Evolutionary conservation across 2,329 filamentous ascomycete genomes (phyloP), one percentile per base, ranked within the genome.

Genomic region (Triangularia setosa): DNA sequence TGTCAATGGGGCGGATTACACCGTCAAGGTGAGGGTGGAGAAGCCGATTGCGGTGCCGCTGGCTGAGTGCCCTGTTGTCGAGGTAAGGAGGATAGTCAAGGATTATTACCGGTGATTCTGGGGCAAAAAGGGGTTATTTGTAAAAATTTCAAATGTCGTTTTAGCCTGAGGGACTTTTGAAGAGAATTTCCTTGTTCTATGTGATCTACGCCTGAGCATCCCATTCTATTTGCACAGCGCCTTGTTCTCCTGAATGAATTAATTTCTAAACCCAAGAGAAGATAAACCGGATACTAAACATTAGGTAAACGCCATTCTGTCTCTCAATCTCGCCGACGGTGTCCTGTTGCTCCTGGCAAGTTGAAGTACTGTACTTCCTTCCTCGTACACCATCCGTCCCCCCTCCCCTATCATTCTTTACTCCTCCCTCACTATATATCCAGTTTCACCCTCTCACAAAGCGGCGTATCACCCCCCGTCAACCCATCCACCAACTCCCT

Each of bases 11-110:
- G 68, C 81, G 2, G 78, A 78, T 14, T 83, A 83, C 76, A 80
- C 80, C 64, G 78, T 93, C 59, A 83, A 80, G 65, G 81, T 93
- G 40, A 79, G 79, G 24, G 77, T 93, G 60, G 87, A 88, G 75
- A 93, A 93, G 77, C 90, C 90, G 2, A 86, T 88, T 12, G 90
- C 90, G 0, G 87, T 93, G 21, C 84, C 87, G 0, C 85, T 90
- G 70, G 90, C 90, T 1, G 90, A 92, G 68, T 88, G 87, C 11
- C 89, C 90, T 0, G 81, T 83, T 4, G 86, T 93, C 5, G 88
- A 92, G 73, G 80, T 89, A 57, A 70, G 74, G 28, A 52, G 58
- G 25, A n/a, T 60, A 40, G 58, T 60, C 24, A 53, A 60, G 58
- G 58, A 60, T 53, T 60, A 60, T 53, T 18, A 60, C 24, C 40